Evolutionary conservation across 352 stramenopile species (phyloP).

Genomic region (Halophytophthora batemanensis): DNA sequence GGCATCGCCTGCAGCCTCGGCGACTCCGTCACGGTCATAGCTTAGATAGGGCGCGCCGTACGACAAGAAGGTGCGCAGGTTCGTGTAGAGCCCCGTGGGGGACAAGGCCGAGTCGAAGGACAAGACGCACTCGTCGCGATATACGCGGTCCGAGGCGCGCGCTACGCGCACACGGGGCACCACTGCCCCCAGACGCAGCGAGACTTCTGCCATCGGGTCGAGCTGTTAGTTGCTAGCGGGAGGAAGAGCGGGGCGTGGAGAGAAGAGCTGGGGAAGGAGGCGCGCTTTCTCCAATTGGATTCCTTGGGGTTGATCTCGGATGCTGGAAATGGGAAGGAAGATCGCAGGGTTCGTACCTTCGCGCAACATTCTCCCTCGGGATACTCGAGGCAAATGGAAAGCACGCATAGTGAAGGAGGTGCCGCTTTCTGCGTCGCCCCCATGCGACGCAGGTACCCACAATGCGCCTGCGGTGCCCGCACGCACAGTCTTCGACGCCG

Average conservation of each 20-base stretch:
- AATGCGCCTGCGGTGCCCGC: too few species aligned
- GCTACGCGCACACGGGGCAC: constrained; percentile 45
- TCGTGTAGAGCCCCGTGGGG: constrained; percentile 83
- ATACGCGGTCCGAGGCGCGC: constrained; percentile 77
- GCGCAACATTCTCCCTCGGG: too few species aligned
- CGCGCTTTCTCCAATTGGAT: too few species aligned
- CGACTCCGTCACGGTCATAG: constrained; percentile 39
- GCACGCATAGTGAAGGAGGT: too few species aligned
- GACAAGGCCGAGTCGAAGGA: constrained; percentile 93
- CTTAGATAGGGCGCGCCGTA: constrained; percentile 77
- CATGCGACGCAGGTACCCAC: too few species aligned
- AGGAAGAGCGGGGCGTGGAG: neutral
- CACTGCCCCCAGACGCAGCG: constrained; percentile 22
- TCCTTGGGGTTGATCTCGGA: too few species aligned
- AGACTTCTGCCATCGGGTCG: constrained; percentile 12
- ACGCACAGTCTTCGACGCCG: too few species aligned
- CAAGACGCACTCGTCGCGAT: constrained; percentile 97
- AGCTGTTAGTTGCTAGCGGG: neutral
- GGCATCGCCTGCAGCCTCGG: constrained; percentile 16
- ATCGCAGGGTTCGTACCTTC: too few species aligned
- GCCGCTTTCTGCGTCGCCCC: too few species aligned
- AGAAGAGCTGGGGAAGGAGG: too few species aligned
- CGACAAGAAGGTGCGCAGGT: constrained; percentile 92
- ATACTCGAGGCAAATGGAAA: too few species aligned
- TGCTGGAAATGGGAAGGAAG: too few species aligned